A percentile compares a stretch with the other conserved stretches of the same genome.
Conservation (phyloP, 179 eudicot species). For the Patellifolia procumbens region DNA sequence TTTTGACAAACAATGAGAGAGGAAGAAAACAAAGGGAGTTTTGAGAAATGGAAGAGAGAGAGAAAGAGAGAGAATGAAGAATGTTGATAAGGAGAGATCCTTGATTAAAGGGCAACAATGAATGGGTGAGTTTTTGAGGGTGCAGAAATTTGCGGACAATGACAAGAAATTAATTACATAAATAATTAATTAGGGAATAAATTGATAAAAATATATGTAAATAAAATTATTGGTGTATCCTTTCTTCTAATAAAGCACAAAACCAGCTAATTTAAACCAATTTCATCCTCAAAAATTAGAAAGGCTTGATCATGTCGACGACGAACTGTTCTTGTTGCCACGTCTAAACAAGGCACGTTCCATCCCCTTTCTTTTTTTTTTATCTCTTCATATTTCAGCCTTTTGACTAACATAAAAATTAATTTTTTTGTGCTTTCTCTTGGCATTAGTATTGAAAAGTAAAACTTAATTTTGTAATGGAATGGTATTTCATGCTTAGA, state of each 20-base stretch:
- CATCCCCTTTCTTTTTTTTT: background rate
- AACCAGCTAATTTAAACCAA: conserved; percentile 23
- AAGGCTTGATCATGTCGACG: conserved; percentile 37
- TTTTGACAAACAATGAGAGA: conserved; percentile 9
- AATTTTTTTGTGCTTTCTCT: too few species aligned
- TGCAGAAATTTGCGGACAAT: conserved; percentile 38
- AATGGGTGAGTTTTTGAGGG: conserved; percentile 37
- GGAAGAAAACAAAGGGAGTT: background rate
- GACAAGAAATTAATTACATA: conserved; percentile 14
- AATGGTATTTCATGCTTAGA: too few species aligned
- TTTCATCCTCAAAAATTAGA: background rate
- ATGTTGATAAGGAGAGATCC: conserved; percentile 32
- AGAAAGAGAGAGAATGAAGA: conserved; percentile 21
- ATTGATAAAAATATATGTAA: too few species aligned
- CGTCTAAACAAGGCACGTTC: conserved; percentile 39
- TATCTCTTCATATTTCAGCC: background rate
- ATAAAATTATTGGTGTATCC: background rate
- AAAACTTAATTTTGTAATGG: too few species aligned
- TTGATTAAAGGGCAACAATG: conserved; percentile 35
- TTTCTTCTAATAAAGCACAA: background rate
- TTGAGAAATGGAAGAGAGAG: conserved; percentile 25
- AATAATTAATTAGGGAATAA: too few species aligned
- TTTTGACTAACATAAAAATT: too few species aligned
- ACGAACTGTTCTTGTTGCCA: conserved; percentile 38
- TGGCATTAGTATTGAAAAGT: too few species aligned